A percentile compares a stretch with the other conserved stretches of the same genome.
These are phyloP conservation scores for Hydnomerulius pinastri DNA, from an alignment of 768 basidiomycete species.

Conservation along the genomic window DNA sequence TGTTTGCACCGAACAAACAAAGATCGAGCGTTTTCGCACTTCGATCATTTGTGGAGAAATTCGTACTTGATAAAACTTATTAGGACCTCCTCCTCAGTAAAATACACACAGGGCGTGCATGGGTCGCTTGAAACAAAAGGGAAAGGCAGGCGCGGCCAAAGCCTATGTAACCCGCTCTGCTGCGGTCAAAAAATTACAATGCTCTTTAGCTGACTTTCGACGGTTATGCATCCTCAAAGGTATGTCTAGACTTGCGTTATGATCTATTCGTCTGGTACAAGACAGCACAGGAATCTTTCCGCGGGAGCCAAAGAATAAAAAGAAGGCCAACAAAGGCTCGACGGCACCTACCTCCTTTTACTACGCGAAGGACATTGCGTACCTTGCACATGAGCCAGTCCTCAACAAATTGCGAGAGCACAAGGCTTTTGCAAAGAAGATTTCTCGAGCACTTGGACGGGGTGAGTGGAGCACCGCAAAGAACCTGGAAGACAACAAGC, in stretches of 20 bases:
- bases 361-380: slow-evolving; percentile 97
- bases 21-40: neutral
- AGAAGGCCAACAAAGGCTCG: slow-evolving; percentile 96
- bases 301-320: slow-evolving; percentile 88
- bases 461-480: slow-evolving; percentile 96
- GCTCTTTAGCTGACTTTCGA: slow-evolving; percentile 95
- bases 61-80: neutral
- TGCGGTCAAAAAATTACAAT: slow-evolving; percentile 94
- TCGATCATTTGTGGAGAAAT: neutral
- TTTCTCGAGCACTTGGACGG: slow-evolving; percentile 88
- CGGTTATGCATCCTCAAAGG: slow-evolving; percentile 97
- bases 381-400: slow-evolving; percentile 95
- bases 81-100: neutral
- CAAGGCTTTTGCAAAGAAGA: slow-evolving; percentile 97
- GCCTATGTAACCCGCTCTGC: slow-evolving; percentile 88
- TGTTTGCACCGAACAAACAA: slow-evolving; percentile 37
- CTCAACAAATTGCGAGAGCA: slow-evolving; percentile 93
- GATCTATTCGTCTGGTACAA: slow-evolving; percentile 11
- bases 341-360: slow-evolving; percentile 98
- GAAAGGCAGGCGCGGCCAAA: slow-evolving; percentile 89
- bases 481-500: slow-evolving; percentile 90
- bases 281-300: slow-evolving; percentile 83
- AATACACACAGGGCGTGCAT: slow-evolving; percentile 37
- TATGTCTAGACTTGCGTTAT: slow-evolving; percentile 41
- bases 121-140: slow-evolving; percentile 81